Evolutionary conservation across 2,329 filamentous ascomycete species (phyloP).

Genomic region (Penicillium sp.): DNA sequence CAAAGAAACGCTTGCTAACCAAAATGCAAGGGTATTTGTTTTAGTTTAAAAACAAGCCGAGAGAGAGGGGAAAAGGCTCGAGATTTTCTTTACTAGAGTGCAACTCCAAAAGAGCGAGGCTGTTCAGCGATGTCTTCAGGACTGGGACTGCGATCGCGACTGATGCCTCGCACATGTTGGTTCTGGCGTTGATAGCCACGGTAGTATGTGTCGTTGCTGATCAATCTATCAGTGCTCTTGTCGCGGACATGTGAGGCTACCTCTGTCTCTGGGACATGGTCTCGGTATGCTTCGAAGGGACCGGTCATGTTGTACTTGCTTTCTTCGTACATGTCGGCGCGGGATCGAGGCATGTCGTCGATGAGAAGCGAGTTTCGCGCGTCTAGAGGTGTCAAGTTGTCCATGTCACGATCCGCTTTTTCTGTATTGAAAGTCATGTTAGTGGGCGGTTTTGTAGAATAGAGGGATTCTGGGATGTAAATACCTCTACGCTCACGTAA

Average conservation of each 20-base stretch:
- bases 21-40: conserved; percentile 6
- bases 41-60: neutral
- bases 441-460: neutral
- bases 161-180: conserved; percentile 21
- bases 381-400: conserved; percentile 80
- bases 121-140: conserved; percentile 28
- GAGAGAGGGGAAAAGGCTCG: neutral
- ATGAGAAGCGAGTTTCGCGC: conserved; percentile 65
- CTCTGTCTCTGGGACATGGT: conserved; percentile 22
- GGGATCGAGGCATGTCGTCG: conserved; percentile 8
- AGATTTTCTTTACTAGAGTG: conserved; percentile 21
- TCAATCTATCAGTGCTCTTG: conserved; percentile 33
- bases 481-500: conserved; percentile 85
- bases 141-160: conserved; percentile 28
- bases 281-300: conserved; percentile 39
- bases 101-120: conserved; percentile 31
- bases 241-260: conserved; percentile 17
- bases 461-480: conserved; percentile 29
- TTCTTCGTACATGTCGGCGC: conserved; percentile 25
- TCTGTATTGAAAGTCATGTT: conserved; percentile 46
- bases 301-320: conserved; percentile 39
- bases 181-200: conserved; percentile 16
- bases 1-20: conserved; percentile 8
- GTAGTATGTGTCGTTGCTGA: conserved; percentile 26
- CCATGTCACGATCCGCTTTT: conserved; percentile 65